Evolutionary conservation across 1,139 yeast species (phyloP).

Genomic region (Suhomyces ambrosiae): DNA sequence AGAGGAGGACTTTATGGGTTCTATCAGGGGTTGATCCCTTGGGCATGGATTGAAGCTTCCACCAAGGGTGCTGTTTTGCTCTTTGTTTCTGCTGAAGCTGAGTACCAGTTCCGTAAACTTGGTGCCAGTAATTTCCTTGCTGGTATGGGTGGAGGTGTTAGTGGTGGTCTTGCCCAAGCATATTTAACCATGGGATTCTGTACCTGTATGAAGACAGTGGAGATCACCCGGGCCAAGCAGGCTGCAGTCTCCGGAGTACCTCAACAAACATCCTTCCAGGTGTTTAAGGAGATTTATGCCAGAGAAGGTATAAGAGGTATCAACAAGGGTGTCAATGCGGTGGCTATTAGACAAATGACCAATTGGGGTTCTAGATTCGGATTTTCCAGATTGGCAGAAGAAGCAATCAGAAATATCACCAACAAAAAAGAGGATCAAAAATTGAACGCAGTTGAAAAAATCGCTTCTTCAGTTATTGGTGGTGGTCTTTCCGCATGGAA

Average conservation of each 20-base stretch:
- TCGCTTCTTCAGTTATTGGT: constrained; percentile 86
- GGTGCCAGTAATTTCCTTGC: constrained; percentile 75
- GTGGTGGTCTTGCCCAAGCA: constrained; percentile 96
- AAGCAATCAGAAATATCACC: constrained; percentile 63
- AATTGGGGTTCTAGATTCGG: constrained; percentile 99
- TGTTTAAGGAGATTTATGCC: constrained; percentile 77
- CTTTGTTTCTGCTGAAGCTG: constrained; percentile 91
- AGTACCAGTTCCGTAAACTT: constrained; percentile 65
- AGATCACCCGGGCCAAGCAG: constrained; percentile 87
- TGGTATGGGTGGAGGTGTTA: constrained; percentile 93
- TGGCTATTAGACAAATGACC: constrained; percentile 96
- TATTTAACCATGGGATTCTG: constrained; percentile 97
- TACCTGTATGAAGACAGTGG: constrained; percentile 97
- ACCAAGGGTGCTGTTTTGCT: constrained; percentile 97
- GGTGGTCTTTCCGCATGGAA: constrained; percentile 99
- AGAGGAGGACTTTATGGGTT: constrained; percentile 92
- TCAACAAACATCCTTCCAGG: constrained; percentile 80
- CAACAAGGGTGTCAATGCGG: constrained; percentile 98
- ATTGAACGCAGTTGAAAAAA: constrained; percentile 75
- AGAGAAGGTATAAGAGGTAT: constrained; percentile 92
- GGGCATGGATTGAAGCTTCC: constrained; percentile 99
- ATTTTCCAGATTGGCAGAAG: constrained; percentile 88
- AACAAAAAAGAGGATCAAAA: constrained; percentile 65
- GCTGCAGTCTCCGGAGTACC: constrained; percentile 61
- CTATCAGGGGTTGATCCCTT: constrained; percentile 96